Evolutionary conservation across 257 asterid species (phyloP).

Genomic region (Solanum lycopersicoides): DNA sequence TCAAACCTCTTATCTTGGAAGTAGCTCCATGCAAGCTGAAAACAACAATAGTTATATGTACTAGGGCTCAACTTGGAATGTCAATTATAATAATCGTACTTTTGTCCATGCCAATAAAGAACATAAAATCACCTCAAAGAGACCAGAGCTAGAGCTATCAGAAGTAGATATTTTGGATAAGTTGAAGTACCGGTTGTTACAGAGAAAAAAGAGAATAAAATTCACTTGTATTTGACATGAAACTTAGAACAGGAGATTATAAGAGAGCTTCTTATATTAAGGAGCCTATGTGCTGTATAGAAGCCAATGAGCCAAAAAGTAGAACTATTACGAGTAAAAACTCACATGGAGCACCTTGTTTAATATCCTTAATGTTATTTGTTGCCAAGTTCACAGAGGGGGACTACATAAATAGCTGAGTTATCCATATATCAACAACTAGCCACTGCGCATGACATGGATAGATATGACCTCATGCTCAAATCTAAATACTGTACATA

Average conservation of each 20-base stretch:
- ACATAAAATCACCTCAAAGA: background rate
- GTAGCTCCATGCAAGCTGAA: background rate
- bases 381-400: background rate
- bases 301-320: background rate
- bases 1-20: background rate
- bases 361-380: background rate
- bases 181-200: background rate
- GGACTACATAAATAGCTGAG: background rate
- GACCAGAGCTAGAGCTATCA: background rate
- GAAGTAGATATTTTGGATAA: background rate
- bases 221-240: background rate
- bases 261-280: background rate
- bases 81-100: background rate
- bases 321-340: background rate
- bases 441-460: background rate
- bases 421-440: background rate
- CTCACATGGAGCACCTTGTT: background rate
- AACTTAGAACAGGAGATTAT: background rate
- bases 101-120: background rate
- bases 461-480: background rate
- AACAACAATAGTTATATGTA: background rate
- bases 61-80: background rate
- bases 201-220: background rate
- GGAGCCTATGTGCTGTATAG: background rate
- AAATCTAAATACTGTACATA: background rate